Evolutionary conservation across 140 eudicot species (phyloP).

Genomic region (Anethum foeniculum): DNA sequence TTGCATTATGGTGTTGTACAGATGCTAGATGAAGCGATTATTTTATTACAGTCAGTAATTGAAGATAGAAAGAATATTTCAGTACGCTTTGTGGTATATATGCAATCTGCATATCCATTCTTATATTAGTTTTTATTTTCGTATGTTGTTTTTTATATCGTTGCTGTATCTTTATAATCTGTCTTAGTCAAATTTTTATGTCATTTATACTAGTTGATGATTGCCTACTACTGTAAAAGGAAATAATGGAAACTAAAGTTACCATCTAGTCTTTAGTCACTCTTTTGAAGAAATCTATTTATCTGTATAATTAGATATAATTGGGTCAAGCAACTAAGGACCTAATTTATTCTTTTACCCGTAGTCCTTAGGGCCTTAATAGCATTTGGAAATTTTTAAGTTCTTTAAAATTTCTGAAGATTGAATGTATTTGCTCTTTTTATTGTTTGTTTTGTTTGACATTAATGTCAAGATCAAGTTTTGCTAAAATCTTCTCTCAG

Average conservation of each 20-base stretch:
- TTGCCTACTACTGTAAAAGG: slow-evolving; percentile 4
- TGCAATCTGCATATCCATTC: background rate
- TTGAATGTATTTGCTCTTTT: background rate
- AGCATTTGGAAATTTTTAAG: background rate
- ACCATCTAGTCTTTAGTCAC: background rate
- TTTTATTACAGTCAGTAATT: slow-evolving; percentile 19
- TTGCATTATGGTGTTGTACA: slow-evolving; percentile 61
- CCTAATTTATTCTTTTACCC: background rate
- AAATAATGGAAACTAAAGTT: background rate
- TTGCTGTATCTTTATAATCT: background rate
- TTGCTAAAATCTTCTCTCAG: background rate
- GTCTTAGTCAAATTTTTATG: background rate
- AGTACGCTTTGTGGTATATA: slow-evolving; percentile 37
- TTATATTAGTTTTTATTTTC: background rate
- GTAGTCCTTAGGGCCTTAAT: background rate
- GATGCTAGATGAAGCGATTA: slow-evolving; percentile 48
- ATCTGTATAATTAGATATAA: background rate
- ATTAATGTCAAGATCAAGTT: background rate
- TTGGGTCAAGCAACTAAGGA: background rate
- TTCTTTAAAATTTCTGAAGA: background rate
- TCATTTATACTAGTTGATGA: background rate
- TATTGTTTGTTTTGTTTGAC: background rate
- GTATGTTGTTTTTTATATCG: background rate
- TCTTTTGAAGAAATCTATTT: background rate
- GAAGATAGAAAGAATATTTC: slow-evolving; percentile 57